Base-by-base conservation (phyloP, 768 basidiomycete genomes). In the Russula abietina region DNA sequence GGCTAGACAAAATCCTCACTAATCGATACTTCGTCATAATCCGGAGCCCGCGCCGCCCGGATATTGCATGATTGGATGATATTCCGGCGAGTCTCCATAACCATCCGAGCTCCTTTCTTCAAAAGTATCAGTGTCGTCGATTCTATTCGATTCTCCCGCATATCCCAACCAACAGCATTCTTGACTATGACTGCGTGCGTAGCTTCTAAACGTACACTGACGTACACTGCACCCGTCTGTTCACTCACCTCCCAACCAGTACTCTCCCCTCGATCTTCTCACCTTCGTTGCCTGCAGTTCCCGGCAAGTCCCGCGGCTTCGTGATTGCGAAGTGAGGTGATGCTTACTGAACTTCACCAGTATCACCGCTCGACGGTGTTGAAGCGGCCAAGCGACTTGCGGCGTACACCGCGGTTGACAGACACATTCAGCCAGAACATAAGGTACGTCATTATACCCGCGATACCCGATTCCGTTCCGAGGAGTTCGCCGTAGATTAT, bases 351-450 rank as follows among this genome's bases (percentile, higher is more conserved):
- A 45, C 32, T 10, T 59, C 22, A 32, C 24, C 54, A 64, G 63
- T 36, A n/a, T 26, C 63, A 28, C 54, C 63, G 5, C 69, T 83
- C 67, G 79, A 77, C 45, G 71, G 72, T 5, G 77, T 98, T 45
- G 96, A 98, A 69, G 80, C 81, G 57, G 86, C 93, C 19, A 99
- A 99, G 75, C 81, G 83, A 57, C 80, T 96, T 19, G 97, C 97
- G 10, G 97, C 97, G 3, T 95, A 85, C 75, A 89, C 91, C 1
- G 97, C 97, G 0, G 96, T 99, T 1, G 96, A 98, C 72, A 81
- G 84, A 55, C 89, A 98, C 75, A 81, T 99, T 36, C 80, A 81
- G 60, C 83, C 87, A 30, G 81, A 92, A 68, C 88, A 98, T 75
- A 88, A 86, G 78, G 94, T 90, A 68, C 61, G 80, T 73, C n/a